Conservation (phyloP, 495 filamentous ascomycete species). For the Neurospora pannonica region DNA sequence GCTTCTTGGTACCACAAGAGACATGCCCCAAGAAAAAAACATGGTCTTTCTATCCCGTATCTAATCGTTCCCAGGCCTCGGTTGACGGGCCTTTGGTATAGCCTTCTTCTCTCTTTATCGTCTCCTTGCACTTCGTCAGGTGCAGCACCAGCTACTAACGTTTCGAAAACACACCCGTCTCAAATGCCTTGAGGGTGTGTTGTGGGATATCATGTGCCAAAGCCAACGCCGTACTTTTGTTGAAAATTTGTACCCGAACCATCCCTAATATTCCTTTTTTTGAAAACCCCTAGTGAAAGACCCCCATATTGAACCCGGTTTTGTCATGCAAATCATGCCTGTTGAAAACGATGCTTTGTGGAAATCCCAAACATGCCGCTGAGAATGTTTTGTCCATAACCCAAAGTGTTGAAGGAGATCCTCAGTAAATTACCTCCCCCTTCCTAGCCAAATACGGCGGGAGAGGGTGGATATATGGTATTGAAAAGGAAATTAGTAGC, state of each 20-base stretch:
- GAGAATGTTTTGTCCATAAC: slow-evolving; percentile 14
- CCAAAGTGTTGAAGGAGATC: slow-evolving; percentile 20
- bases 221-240: slow-evolving; percentile 46
- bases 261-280: slow-evolving; percentile 23
- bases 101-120: slow-evolving; percentile 3
- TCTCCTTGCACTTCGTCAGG: background rate
- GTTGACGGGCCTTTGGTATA: slow-evolving; percentile 22
- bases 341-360: slow-evolving; percentile 34
- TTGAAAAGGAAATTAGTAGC: slow-evolving; percentile 38
- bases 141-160: background rate
- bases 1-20: background rate
- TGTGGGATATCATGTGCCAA: slow-evolving; percentile 39
- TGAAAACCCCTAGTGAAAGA: slow-evolving; percentile 19
- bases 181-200: slow-evolving; percentile 1
- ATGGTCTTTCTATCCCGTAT: background rate
- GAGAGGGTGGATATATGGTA: slow-evolving; percentile 4
- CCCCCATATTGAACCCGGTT: slow-evolving; percentile 14
- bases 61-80: slow-evolving; percentile 16
- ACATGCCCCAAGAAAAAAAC: background rate
- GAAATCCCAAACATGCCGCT: slow-evolving; percentile 15
- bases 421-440: slow-evolving; percentile 3
- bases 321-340: slow-evolving; percentile 40
- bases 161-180: background rate
- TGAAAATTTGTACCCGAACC: slow-evolving; percentile 44
- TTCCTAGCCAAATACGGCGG: slow-evolving; percentile 7